Evolutionary conservation across 2,329 filamentous ascomycete genomes (phyloP), one percentile per base, ranked within the genome.

Genomic region (Rugonectria rugulosa): DNA sequence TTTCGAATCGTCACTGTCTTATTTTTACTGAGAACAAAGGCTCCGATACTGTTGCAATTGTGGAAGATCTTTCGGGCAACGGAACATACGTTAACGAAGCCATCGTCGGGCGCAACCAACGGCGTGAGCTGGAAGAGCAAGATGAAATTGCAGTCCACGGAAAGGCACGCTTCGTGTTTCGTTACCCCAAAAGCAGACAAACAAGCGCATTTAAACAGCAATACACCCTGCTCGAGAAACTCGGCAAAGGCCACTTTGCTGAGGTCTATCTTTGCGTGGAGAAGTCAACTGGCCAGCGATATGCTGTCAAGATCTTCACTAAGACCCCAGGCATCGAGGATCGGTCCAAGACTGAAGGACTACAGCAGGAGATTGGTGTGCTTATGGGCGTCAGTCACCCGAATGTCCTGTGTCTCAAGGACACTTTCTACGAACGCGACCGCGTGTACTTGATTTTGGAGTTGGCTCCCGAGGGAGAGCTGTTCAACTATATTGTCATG

Each of bases 381-480:
- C 78, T 99, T 57, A 98, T 97, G 92, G 87, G 92, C n/a, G 92
- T 99, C 58, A 96, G 90, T 70, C 95, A 99, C 73, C 91, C 92
- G 4, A 95, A 96, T 63, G 84, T 99, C 48, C 81, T 99, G 12
- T 97, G 93, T 71, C 79, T 99, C 51, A 97, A 96, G 73, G 93
- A 97, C 63, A 97, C 92, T 0, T 99, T 97, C 71, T 91, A 96
- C 68, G 95, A 99, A 72, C 83, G 84, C 43, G 92, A 95, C 64
- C 91, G 91, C 2, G 92, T 97, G 17, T 98, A 97, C 71, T 79
- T 99, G 36, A 88, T 99, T 10, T 77, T 98, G 43, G 95, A 99
- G 72, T 81, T 98, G 65, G 94, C 94, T 2, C 81, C 92, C 0
- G 92, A 97, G 74, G 95, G 95, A 67, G 96, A 99, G 75, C 79